Evolutionary conservation across 805 yeast species (phyloP).

Genomic region (Monosporozyma servazzii): DNA sequence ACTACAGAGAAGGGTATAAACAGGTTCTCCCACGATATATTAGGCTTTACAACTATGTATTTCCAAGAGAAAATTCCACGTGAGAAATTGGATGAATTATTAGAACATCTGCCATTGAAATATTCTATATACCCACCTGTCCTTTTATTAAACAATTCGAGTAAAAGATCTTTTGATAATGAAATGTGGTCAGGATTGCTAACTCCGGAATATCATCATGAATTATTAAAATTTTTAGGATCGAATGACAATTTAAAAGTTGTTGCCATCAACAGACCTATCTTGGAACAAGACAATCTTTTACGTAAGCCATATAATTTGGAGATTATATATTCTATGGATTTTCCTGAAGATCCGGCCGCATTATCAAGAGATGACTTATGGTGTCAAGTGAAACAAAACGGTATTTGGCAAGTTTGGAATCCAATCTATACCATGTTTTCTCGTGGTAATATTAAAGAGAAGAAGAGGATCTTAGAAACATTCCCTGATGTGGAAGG

Average conservation of each 20-base stretch:
- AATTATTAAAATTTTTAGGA: conserved; percentile 12
- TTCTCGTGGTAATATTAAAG: conserved; percentile 77
- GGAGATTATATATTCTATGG: conserved; percentile 35
- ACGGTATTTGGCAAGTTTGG: conserved; percentile 73
- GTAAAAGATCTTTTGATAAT: conserved; percentile 34
- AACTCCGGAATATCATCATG: conserved; percentile 11
- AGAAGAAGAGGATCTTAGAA: conserved; percentile 56
- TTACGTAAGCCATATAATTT: conserved; percentile 61
- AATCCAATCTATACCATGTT: conserved; percentile 83
- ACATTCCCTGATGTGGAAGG: conserved; percentile 30
- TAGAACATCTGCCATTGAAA: conserved; percentile 28
- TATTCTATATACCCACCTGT: conserved; percentile 63
- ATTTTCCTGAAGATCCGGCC: not conserved
- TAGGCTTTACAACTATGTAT: conserved; percentile 1
- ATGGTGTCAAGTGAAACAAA: conserved; percentile 66
- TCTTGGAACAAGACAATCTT: conserved; percentile 37
- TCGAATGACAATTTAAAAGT: conserved; percentile 36
- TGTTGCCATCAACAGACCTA: conserved; percentile 65
- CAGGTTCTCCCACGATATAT: not conserved
- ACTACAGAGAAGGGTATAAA: conserved; percentile 1
- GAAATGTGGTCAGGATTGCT: conserved; percentile 26
- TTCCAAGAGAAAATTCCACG: not conserved
- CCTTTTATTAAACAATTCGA: conserved; percentile 45
- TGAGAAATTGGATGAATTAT: conserved; percentile 4
- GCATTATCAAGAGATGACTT: conserved; percentile 30